A percentile compares a stretch with the other conserved stretches of the same genome.
Conservation (phyloP, 2,329 filamentous ascomycete species). For the Aschersonia sp. region DNA sequence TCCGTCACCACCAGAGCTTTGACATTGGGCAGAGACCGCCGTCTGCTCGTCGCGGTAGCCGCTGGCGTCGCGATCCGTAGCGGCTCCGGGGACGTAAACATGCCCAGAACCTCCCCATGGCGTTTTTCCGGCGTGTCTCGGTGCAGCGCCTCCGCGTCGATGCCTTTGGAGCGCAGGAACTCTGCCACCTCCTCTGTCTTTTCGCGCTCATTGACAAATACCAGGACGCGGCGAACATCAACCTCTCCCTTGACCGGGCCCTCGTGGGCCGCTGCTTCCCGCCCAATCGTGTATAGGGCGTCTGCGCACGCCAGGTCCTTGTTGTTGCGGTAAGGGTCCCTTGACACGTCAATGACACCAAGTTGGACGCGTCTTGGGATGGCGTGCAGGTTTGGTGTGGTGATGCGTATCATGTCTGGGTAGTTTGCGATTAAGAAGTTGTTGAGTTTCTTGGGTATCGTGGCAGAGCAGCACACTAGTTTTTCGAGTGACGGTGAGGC, state of each 20-base stretch:
- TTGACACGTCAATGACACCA: slow-evolving; percentile 80
- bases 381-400: slow-evolving; percentile 89
- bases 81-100: slow-evolving; percentile 48
- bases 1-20: slow-evolving; percentile 93
- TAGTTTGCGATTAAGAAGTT: slow-evolving; percentile 69
- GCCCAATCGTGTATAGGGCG: slow-evolving; percentile 84
- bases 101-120: slow-evolving; percentile 59
- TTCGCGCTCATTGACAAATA: slow-evolving; percentile 94
- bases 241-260: slow-evolving; percentile 38
- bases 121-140: slow-evolving; percentile 70
- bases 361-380: slow-evolving; percentile 91
- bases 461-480: slow-evolving; percentile 86
- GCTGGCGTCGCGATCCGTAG: slow-evolving; percentile 14
- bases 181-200: slow-evolving; percentile 67
- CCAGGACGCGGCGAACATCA: slow-evolving; percentile 71
- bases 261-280: slow-evolving; percentile 49
- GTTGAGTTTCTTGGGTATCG: slow-evolving; percentile 83
- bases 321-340: slow-evolving; percentile 87
- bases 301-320: slow-evolving; percentile 89
- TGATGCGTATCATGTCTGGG: slow-evolving; percentile 70
- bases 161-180: slow-evolving; percentile 71
- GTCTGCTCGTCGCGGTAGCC: slow-evolving; percentile 15
- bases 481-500: slow-evolving; percentile 70
- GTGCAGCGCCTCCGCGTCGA: slow-evolving; percentile 74
- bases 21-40: slow-evolving; percentile 53